These are phyloP conservation scores for Chytriomyces sp. DNA, from an alignment of 192 early-diverging fungal species.

Conservation along the genomic window DNA sequence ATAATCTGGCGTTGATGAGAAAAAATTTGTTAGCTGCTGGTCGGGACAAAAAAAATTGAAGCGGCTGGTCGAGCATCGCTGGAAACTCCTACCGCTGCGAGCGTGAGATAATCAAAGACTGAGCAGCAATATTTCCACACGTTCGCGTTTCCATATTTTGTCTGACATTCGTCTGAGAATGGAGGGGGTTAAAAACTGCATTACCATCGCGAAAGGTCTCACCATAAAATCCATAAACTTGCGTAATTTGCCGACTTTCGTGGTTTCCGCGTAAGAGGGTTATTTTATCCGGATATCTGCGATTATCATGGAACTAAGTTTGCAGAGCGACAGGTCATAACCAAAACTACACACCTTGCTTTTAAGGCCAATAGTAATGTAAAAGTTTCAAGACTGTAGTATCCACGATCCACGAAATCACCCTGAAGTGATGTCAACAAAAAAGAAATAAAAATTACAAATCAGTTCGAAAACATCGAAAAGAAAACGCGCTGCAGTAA, in stretches of 20 bases:
- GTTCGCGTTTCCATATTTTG: conserved; percentile 93
- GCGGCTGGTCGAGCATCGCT: not conserved
- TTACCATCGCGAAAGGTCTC: not conserved
- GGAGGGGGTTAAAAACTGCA: not conserved
- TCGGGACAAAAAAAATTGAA: conserved; percentile 13
- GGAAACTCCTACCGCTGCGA: conserved; percentile 76
- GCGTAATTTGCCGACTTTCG: conserved; percentile 95
- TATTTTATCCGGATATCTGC: conserved; percentile 93
- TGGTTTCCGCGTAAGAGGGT: conserved; percentile 95
- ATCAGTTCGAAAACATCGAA: not conserved
- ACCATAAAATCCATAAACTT: conserved; percentile 96
- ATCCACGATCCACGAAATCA: conserved; percentile 99
- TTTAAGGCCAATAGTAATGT: conserved; percentile 91
- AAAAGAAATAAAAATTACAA: conserved; percentile 23
- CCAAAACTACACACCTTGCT: conserved; percentile 69
- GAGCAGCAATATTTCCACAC: conserved; percentile 96
- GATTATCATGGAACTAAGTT: conserved; percentile 17
- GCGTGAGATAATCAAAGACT: conserved; percentile 89
- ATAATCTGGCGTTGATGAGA: conserved; percentile 67
- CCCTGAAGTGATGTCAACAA: conserved; percentile 59
- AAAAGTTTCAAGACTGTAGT: conserved; percentile 96
- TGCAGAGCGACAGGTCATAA: not conserved
- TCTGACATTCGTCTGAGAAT: conserved; percentile 83
- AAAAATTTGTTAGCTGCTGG: not conserved
- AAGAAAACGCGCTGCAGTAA: not conserved